phyloP scores from a whole-genome alignment of 2,329 filamentous ascomycete species.

The Neurospora crassa region DNA sequence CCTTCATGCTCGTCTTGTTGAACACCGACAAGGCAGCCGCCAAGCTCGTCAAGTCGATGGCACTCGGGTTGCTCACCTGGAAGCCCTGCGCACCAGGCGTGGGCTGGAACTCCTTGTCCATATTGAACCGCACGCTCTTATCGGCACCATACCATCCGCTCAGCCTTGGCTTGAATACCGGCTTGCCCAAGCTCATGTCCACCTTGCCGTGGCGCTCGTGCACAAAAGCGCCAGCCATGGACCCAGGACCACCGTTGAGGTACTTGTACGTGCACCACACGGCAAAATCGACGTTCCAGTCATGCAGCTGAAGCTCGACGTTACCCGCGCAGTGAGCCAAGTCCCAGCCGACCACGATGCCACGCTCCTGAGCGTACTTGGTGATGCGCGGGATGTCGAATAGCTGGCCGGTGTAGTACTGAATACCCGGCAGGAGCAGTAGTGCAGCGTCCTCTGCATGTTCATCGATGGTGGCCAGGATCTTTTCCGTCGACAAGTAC shows the following conservation, averaged over 20 bases:
- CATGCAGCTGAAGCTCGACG: conserved; percentile 67
- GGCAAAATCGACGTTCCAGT: conserved; percentile 87
- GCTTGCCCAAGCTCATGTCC: conserved; percentile 31
- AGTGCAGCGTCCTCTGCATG: conserved; percentile 66
- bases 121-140: conserved; percentile 66
- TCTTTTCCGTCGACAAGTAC: conserved; percentile 58
- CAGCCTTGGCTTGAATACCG: conserved; percentile 54
- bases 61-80: conserved; percentile 53
- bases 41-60: conserved; percentile 68
- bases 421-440: conserved; percentile 74
- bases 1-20: conserved; percentile 57
- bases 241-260: conserved; percentile 74
- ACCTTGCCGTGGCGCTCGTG: conserved; percentile 61
- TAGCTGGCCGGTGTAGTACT: conserved; percentile 86
- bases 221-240: conserved; percentile 72
- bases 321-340: conserved; percentile 82
- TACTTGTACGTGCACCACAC: conserved; percentile 96
- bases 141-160: conserved; percentile 84
- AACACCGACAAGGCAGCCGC: conserved; percentile 67
- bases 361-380: conserved; percentile 59
- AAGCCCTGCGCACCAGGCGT: conserved; percentile 52
- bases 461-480: conserved; percentile 63
- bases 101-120: conserved; percentile 73
- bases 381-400: conserved; percentile 80
- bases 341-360: conserved; percentile 75